A percentile compares a stretch with the other conserved stretches of the same genome.
Conservation (phyloP, 1,284 basidiomycete species). For the Butyriboletus appendiculatus region DNA sequence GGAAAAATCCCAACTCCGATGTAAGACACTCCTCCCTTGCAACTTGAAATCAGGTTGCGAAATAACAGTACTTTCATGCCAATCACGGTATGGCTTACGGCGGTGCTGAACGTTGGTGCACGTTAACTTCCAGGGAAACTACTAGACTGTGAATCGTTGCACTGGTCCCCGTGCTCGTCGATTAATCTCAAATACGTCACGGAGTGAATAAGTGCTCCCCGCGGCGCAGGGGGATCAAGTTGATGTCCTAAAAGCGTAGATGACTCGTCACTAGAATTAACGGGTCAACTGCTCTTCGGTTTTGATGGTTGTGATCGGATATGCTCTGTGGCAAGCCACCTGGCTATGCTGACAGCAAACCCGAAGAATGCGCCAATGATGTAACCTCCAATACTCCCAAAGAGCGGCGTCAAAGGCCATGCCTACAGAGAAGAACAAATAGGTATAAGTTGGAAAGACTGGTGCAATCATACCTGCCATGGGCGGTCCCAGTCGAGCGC, state of each 20-base stretch:
- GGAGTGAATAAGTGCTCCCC: too few relatives aligned
- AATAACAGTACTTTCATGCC: too few relatives aligned
- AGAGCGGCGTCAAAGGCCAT: constrained; percentile 79
- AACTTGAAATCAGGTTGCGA: too few relatives aligned
- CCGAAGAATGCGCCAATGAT: constrained; percentile 61
- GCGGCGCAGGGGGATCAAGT: constrained; percentile 9
- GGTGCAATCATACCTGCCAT: constrained; percentile 74
- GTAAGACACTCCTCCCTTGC: too few relatives aligned
- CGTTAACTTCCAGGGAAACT: too few relatives aligned
- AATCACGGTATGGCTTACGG: too few relatives aligned
- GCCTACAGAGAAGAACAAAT: constrained; percentile 45
- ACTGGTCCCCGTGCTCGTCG: too few relatives aligned
- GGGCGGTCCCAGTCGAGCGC: constrained; percentile 95
- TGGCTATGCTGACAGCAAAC: constrained; percentile 48
- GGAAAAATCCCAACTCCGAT: too few relatives aligned
- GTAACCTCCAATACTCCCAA: constrained; percentile 69
- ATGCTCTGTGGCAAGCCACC: constrained; percentile 45
- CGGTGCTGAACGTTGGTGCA: too few relatives aligned
- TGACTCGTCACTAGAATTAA: background rate
- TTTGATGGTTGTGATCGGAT: constrained; percentile 17
- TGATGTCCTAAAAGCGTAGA: constrained; percentile 27
- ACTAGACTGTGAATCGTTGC: too few relatives aligned
- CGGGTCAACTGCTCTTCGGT: constrained; percentile 20
- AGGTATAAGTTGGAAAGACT: constrained; percentile 46
- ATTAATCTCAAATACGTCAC: too few relatives aligned